These are phyloP conservation scores for Sporothrix inflata DNA, from an alignment of 2,329 filamentous ascomycete species.

Conservation along the genomic window DNA sequence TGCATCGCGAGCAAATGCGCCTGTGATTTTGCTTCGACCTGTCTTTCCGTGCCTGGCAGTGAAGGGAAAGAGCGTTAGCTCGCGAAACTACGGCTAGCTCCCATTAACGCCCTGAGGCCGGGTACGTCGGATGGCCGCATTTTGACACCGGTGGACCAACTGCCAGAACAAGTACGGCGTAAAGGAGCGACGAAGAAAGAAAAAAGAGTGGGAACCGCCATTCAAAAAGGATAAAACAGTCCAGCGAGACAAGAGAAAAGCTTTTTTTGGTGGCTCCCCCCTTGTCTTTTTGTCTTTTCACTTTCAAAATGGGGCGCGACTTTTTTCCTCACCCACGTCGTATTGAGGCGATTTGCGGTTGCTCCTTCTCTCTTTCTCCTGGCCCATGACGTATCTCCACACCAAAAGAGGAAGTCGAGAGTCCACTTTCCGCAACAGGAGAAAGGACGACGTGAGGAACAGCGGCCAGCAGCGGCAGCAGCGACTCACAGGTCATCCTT, in stretches of 20 bases:
- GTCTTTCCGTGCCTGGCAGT: neutral
- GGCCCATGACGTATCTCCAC: conserved; percentile 27
- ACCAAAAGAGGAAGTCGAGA: neutral
- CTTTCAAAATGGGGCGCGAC: neutral
- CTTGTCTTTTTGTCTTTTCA: neutral
- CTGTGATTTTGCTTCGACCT: neutral
- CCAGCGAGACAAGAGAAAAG: neutral
- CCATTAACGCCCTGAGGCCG: conserved; percentile 6
- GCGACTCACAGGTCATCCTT: neutral
- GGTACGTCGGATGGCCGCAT: conserved; percentile 25
- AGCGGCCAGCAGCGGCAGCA: neutral
- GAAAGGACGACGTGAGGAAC: neutral
- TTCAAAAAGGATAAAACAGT: neutral
- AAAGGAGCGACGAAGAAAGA: neutral
- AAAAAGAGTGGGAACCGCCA: neutral
- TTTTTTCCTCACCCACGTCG: neutral
- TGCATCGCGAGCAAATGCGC: neutral
- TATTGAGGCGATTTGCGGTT: conserved; percentile 15
- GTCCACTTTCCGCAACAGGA: conserved; percentile 22
- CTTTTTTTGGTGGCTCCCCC: neutral
- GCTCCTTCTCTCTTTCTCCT: neutral
- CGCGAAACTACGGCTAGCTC: neutral
- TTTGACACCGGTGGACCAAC: conserved; percentile 11
- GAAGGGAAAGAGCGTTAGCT: neutral
- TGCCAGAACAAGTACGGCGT: neutral